These are phyloP conservation scores for Tripterygium wilfordii DNA, from an alignment of 177 flowering plant genomes.

Conservation along the genomic window DNA sequence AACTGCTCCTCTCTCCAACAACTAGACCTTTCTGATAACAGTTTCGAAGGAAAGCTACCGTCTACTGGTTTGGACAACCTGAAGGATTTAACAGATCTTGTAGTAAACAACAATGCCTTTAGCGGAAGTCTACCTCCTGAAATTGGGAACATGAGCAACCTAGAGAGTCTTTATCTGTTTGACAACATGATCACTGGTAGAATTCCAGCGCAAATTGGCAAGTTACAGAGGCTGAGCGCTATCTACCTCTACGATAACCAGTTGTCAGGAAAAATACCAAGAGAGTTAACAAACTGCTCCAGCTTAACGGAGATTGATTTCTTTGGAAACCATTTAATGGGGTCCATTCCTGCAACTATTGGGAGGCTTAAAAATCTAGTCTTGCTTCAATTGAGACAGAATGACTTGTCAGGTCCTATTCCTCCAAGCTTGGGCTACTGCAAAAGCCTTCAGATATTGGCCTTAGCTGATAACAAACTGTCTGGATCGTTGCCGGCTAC, in stretches of 20 bases:
- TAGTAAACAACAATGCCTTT: constrained; percentile 85
- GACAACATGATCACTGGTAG: constrained; percentile 66
- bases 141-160: constrained; percentile 62
- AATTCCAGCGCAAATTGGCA: constrained; percentile 71
- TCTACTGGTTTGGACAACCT: constrained; percentile 38
- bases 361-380: constrained; percentile 72
- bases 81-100: constrained; percentile 51
- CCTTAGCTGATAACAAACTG: constrained; percentile 78
- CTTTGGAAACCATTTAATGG: constrained; percentile 74
- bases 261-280: constrained; percentile 73
- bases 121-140: constrained; percentile 58
- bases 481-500: constrained; percentile 72
- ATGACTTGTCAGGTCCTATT: constrained; percentile 68
- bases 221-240: constrained; percentile 44
- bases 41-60: constrained; percentile 55
- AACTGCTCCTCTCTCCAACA: constrained; percentile 58
- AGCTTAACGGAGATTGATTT: constrained; percentile 64
- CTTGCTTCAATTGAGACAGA: constrained; percentile 77
- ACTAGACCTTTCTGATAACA: constrained; percentile 73
- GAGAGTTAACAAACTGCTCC: constrained; percentile 79
- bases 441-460: constrained; percentile 55
- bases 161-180: constrained; percentile 53
- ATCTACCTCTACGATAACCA: constrained; percentile 82
- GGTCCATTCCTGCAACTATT: constrained; percentile 66
- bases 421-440: constrained; percentile 88